phyloP scores from a whole-genome alignment of 768 basidiomycete species.

The Daedaleopsis sinensis region DNA sequence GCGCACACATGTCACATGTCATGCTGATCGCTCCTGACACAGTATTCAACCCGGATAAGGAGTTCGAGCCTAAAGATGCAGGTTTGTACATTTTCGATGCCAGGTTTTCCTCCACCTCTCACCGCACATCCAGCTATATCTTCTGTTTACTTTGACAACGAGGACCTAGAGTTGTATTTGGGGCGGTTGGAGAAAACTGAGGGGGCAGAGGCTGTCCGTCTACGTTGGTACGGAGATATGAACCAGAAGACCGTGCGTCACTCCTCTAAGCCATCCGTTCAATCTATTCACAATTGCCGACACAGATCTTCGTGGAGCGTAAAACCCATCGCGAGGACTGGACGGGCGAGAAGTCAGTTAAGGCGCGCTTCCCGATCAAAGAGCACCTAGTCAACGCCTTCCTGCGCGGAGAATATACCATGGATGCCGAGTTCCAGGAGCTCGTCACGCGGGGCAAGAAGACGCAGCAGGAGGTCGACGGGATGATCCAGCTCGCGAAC shows the following conservation, averaged over 20 bases:
- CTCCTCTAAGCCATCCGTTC: background rate
- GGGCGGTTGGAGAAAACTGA: slow-evolving; percentile 98
- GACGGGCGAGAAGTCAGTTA: slow-evolving; percentile 99
- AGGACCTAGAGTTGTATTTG: slow-evolving; percentile 93
- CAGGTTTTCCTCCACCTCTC: background rate
- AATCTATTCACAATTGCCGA: background rate
- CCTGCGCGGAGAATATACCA: slow-evolving; percentile 85
- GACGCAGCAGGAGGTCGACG: slow-evolving; percentile 85
- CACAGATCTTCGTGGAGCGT: slow-evolving; percentile 82
- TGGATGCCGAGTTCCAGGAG: slow-evolving; percentile 91
- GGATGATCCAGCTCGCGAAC: slow-evolving; percentile 94
- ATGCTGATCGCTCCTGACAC: slow-evolving; percentile 59
- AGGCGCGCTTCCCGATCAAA: slow-evolving; percentile 94
- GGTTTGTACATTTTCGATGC: slow-evolving; percentile 40
- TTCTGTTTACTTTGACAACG: slow-evolving; percentile 96
- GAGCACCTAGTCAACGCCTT: slow-evolving; percentile 93
- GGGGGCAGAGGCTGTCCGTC: slow-evolving; percentile 94
- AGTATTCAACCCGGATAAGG: slow-evolving; percentile 22
- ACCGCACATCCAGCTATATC: slow-evolving; percentile 79
- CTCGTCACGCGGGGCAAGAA: slow-evolving; percentile 91
- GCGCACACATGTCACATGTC: slow-evolving; percentile 31
- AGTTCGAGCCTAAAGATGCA: slow-evolving; percentile 70
- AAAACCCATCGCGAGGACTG: slow-evolving; percentile 97
- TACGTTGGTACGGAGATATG: slow-evolving; percentile 96
- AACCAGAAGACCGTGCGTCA: slow-evolving; percentile 71